Evolutionary conservation across 768 basidiomycete species (phyloP), one percentile per base, ranked within the genome.

Genomic region (Stropharia rugosoannulata): DNA sequence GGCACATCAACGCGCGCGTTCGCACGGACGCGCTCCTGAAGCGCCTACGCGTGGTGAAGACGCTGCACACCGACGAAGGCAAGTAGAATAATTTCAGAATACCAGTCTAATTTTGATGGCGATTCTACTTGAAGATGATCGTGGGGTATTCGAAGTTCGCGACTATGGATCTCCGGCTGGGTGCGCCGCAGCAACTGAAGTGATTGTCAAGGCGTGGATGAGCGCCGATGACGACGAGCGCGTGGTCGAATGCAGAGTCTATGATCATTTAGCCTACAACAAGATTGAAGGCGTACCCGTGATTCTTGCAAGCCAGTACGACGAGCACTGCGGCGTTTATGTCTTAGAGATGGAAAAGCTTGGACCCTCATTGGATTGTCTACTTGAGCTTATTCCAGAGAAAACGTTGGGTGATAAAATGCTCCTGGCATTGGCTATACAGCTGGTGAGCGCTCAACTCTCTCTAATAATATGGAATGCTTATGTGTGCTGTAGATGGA

Each of bases 1-100:
- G 69, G 68, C 69, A 73, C 59, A 59, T 73, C 61, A 68, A 69
- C 50, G 68, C 69, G 2, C 63, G 61, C 36, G 59, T 68, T 22
- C 68, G 69, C 18, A 60, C 57, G 19, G 49, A 61, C 12, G 58
- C 63, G 8, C 50, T 70, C 3, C 51, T 70, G 9, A 43, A 58
- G 40, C 62, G 63, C 35, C 70, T 69, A 50, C 62, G 71, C 22
- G 61, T 70, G 0, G 67, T 64, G 50, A 46, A 49, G 13, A 70
- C 71, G 1, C 65, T 73, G 11, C 42, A 53, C 27, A 61, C 67
- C 0, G 71, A 73, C 36, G 57, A 32, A 32, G 29, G 29, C 9
- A 32, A 32, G 29, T 10, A 32, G 1, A 4, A 7, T 4, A 32
- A 32, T 32, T 32, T 32, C 9, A 32, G 5, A 3, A 32, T 32